Evolutionary conservation across 306 rosid species (phyloP), one percentile per base, ranked within the genome.

Genomic region (Quercus wislizeni): DNA sequence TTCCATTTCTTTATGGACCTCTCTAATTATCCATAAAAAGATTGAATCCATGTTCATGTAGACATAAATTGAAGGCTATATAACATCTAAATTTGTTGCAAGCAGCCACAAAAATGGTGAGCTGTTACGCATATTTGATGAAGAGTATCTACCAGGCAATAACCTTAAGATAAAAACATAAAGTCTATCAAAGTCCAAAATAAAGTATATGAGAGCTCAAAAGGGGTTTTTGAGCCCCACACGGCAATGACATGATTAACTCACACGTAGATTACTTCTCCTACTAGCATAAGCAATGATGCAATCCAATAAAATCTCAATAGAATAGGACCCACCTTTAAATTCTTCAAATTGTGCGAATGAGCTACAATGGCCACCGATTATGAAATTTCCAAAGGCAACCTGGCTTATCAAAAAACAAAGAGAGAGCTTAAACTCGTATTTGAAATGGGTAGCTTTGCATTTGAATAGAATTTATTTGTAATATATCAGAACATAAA

Each of bases 261-360:
- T 72, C 70, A 69, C 20, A 27, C 69, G 19, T 35, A 14, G 1
- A 64, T 17, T 61, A 25, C 19, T 61, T 25, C 35, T 61, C 5
- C 19, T 23, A 61, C 35, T 61, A 23, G 68, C 33, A 15, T 12
- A 25, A 25, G n/a, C 35, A 61, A 27, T 25, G 68, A 25, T 12
- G 19, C 17, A 31, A 6, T 28, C 25, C 64, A 72, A 30, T 69
- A 33, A 38, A 13, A 41, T n/a, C 33, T 15, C 70, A 84, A 25
- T 69, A 41, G 55, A 82, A 73, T 49, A 69, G 59, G 21, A 35
- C 46, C 69, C 75, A 51, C 27, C 76, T 80, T 7, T 46, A 72
- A 65, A 43, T 25, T 68, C 73, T 82, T 82, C 83, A 71, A 62
- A 82, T 51, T 69, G 21, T 21, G 21, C 21, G 21, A 21, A 21